phyloP scores from a whole-genome alignment of 208 protist genomes.

The Leishmania major region DNA sequence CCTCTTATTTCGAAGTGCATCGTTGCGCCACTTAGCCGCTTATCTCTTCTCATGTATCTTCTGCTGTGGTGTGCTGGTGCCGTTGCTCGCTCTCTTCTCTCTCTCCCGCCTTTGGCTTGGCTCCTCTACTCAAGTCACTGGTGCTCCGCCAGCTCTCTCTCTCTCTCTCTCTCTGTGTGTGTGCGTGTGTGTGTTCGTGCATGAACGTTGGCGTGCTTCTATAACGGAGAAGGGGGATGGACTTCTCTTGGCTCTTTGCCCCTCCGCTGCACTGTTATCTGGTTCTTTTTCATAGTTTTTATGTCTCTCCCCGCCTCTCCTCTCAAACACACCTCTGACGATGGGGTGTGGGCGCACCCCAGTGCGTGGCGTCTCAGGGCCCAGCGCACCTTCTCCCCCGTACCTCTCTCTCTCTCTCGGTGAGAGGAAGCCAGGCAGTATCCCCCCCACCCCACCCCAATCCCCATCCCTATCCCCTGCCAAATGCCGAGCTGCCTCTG shows the following conservation, averaged over 20 bases:
- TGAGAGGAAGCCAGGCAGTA: neutral
- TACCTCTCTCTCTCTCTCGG: neutral
- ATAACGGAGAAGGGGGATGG: neutral
- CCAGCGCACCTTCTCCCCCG: neutral
- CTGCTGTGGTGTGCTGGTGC: neutral
- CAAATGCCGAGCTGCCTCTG: neutral
- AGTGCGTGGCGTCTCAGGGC: neutral
- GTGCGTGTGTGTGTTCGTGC: neutral
- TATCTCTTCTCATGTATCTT: neutral
- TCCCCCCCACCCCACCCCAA: too few species aligned
- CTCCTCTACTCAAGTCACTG: neutral
- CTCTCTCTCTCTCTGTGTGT: neutral
- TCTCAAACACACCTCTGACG: neutral
- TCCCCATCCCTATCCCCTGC: neutral
- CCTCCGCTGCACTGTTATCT: neutral
- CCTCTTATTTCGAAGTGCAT: neutral
- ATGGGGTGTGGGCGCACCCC: neutral
- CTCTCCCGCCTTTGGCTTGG: neutral
- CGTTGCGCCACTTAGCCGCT: neutral
- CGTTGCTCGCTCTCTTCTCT: neutral
- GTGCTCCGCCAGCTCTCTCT: neutral
- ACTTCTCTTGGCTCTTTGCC: neutral
- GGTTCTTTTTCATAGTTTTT: neutral
- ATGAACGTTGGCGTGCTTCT: neutral
- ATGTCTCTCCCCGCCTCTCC: neutral